These are phyloP conservation scores for Rachicladosporium sp. DNA, from an alignment of 2,329 filamentous ascomycete genomes.

Conservation along the genomic window DNA sequence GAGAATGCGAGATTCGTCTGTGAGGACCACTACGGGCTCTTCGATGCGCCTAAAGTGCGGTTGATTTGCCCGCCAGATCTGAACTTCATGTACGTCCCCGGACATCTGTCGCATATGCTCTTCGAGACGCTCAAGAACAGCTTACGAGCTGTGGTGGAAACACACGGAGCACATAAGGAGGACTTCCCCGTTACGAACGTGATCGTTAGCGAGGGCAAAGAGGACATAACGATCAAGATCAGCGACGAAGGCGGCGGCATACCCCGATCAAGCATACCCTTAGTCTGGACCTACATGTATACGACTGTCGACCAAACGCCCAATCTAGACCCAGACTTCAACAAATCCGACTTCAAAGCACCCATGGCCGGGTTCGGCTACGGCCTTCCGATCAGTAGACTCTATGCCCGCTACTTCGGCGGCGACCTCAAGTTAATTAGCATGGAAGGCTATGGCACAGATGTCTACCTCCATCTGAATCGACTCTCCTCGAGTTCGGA, in stretches of 20 bases:
- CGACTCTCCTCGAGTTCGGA: slow-evolving; percentile 89
- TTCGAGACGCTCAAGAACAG: slow-evolving; percentile 99
- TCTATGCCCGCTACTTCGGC: slow-evolving; percentile 95
- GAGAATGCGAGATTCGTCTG: slow-evolving; percentile 97
- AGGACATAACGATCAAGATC: slow-evolving; percentile 98
- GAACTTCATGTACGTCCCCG: slow-evolving; percentile 98
- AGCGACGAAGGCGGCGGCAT: slow-evolving; percentile 95
- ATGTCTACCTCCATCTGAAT: slow-evolving; percentile 97
- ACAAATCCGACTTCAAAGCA: slow-evolving; percentile 98
- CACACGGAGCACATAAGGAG: slow-evolving; percentile 86
- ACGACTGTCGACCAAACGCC: slow-evolving; percentile 95
- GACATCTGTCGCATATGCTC: slow-evolving; percentile 98
- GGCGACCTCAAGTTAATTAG: slow-evolving; percentile 95
- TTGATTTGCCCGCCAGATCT: slow-evolving; percentile 89
- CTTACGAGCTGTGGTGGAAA: slow-evolving; percentile 88
- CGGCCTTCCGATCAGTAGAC: slow-evolving; percentile 79
- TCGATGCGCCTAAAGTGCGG: slow-evolving; percentile 92
- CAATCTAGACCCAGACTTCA: slow-evolving; percentile 89
- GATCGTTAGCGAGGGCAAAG: slow-evolving; percentile 91
- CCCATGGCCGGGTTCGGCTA: slow-evolving; percentile 99
- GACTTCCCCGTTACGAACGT: slow-evolving; percentile 95
- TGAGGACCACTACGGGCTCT: slow-evolving; percentile 95
- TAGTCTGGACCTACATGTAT: slow-evolving; percentile 99
- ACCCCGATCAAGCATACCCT: slow-evolving; percentile 77
- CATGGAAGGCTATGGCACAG: slow-evolving; percentile 99